Percentiles rank a stretch among this genome's conserved stretches.
These are phyloP conservation scores for Entoloma clypeatum DNA, from an alignment of 1,284 basidiomycete genomes.

Conservation along the genomic window DNA sequence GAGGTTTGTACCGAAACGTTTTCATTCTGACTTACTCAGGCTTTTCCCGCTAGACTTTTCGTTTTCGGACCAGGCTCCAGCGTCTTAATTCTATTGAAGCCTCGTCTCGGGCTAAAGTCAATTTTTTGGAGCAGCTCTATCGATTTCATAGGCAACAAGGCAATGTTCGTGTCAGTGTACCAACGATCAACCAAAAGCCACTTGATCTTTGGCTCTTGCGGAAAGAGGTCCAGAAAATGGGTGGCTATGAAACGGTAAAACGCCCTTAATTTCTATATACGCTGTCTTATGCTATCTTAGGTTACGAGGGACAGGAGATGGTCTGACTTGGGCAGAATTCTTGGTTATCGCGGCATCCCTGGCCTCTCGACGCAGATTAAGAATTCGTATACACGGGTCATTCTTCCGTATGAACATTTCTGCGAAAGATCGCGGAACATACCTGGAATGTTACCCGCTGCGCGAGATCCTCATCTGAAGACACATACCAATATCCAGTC, in stretches of 20 bases:
- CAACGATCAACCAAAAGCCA: constrained; percentile 88
- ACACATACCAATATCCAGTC: constrained; percentile 39
- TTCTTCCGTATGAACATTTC: constrained; percentile 93
- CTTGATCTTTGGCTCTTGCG: constrained; percentile 92
- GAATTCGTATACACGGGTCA: constrained; percentile 86
- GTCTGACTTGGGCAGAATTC: constrained; percentile 76
- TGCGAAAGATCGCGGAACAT: constrained; percentile 72
- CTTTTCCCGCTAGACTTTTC: constrained; percentile 60
- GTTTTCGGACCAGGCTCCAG: constrained; percentile 95
- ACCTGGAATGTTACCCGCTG: constrained; percentile 41
- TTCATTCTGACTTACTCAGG: constrained; percentile 15
- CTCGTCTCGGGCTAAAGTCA: constrained; percentile 92
- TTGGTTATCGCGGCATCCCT: constrained; percentile 81
- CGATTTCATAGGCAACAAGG: constrained; percentile 90
- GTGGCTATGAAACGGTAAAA: constrained; percentile 80
- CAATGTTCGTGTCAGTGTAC: constrained; percentile 82
- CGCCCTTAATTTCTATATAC: constrained; percentile 9
- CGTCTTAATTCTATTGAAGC: constrained; percentile 97
- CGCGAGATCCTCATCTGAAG: constrained; percentile 38
- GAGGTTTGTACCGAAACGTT: constrained; percentile 56
- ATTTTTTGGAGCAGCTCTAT: constrained; percentile 96
- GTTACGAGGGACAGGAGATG: constrained; percentile 80
- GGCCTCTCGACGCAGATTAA: constrained; percentile 86
- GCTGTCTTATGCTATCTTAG: constrained; percentile 36
- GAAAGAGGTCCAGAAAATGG: constrained; percentile 85